These are phyloP conservation scores for Geotrichum phurueaensis DNA, from an alignment of 1,139 yeast species.

Conservation along the genomic window DNA sequence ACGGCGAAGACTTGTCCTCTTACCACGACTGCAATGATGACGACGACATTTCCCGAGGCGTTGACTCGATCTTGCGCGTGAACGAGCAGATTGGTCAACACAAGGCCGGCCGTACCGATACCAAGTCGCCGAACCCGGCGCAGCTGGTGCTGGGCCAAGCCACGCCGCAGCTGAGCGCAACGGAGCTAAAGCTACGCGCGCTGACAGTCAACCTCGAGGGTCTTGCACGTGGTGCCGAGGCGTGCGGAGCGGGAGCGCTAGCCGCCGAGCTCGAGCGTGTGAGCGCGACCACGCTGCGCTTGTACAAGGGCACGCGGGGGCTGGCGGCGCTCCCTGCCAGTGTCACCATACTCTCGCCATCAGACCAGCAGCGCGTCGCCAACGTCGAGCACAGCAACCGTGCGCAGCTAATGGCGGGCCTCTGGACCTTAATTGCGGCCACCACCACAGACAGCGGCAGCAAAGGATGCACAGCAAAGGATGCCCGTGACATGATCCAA, in stretches of 20 bases:
- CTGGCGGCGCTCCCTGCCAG: conserved; percentile 4
- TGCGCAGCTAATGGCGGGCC: conserved; percentile 8
- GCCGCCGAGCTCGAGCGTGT: conserved; percentile 1
- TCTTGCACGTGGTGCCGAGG: neutral
- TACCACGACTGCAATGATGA: neutral
- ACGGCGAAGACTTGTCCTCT: neutral
- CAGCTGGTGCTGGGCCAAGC: neutral
- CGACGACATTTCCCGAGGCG: neutral
- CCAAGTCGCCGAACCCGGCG: neutral
- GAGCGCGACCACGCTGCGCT: conserved; percentile 6
- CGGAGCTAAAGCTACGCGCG: conserved; percentile 13
- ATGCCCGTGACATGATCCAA: neutral
- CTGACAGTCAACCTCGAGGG: neutral
- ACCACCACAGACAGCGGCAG: neutral
- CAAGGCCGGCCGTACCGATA: neutral
- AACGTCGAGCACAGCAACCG: conserved; percentile 14
- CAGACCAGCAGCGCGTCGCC: conserved; percentile 14
- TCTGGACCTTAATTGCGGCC: conserved; percentile 15
- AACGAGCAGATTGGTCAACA: neutral
- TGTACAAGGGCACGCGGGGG: conserved; percentile 8
- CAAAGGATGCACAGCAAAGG: neutral
- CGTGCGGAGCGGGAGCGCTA: neutral
- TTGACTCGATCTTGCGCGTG: neutral
- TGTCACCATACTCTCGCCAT: neutral
- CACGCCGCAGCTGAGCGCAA: neutral